A percentile compares a stretch with the other conserved stretches of the same genome.
These are phyloP conservation scores for Linderniella brevidens DNA, from an alignment of 257 asterid species.

Conservation along the genomic window DNA sequence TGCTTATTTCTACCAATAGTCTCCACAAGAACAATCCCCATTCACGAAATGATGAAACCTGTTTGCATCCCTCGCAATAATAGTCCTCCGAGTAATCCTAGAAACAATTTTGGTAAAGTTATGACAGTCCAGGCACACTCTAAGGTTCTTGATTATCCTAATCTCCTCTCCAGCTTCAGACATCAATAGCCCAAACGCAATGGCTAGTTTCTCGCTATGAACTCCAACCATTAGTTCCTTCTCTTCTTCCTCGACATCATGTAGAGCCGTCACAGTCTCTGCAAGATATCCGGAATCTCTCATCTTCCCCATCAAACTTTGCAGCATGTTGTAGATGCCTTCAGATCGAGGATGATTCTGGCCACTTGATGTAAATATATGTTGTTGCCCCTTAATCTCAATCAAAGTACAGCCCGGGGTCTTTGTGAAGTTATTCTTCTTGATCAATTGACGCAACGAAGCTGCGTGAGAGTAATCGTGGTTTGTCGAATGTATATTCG, in stretches of 20 bases:
- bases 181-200: constrained; percentile 57
- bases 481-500: constrained; percentile 53
- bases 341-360: constrained; percentile 31
- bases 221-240: constrained; percentile 69
- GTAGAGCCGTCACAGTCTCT: constrained; percentile 51
- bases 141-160: constrained; percentile 71
- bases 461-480: constrained; percentile 62
- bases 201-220: constrained; percentile 84
- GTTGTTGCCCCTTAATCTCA: constrained; percentile 53
- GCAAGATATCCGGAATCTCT: constrained; percentile 60
- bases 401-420: constrained; percentile 69
- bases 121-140: constrained; percentile 88
- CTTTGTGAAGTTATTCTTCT: constrained; percentile 39
- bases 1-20: constrained; percentile 43
- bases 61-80: constrained; percentile 76
- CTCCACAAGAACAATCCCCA: constrained; percentile 76
- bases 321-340: constrained; percentile 14
- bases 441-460: constrained; percentile 43
- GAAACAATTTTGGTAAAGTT: constrained; percentile 69
- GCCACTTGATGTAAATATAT: constrained; percentile 56
- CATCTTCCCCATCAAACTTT: constrained; percentile 31
- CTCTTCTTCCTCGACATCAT: constrained; percentile 91
- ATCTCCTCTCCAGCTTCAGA: constrained; percentile 47
- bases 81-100: constrained; percentile 36
- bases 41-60: constrained; percentile 75